Percentiles rank a stretch among this genome's conserved stretches.
phyloP scores from a whole-genome alignment of 305 asterid genomes.

The Fraxinus xanthoxyloides region DNA sequence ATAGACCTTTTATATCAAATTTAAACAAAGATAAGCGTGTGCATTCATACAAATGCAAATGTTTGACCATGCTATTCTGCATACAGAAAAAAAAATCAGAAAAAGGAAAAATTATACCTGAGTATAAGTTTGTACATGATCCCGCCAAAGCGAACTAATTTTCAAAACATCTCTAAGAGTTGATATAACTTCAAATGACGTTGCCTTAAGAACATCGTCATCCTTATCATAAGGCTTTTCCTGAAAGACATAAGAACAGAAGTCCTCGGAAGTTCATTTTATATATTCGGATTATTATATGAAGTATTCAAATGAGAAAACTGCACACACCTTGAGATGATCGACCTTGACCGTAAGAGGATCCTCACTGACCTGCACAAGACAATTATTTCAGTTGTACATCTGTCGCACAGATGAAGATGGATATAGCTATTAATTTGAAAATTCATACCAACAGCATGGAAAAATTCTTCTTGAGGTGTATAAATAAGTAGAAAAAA shows the following conservation, averaged over 20 bases:
- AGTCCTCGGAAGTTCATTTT: neutral
- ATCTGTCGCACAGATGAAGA: slow-evolving; percentile 3
- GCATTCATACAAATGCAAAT: neutral
- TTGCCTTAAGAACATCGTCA: slow-evolving; percentile 92
- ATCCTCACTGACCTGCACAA: slow-evolving; percentile 87
- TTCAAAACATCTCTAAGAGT: slow-evolving; percentile 88
- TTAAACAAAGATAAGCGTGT: neutral
- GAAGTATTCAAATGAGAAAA: neutral
- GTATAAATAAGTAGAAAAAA: neutral
- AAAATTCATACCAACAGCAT: neutral
- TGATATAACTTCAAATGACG: slow-evolving; percentile 91
- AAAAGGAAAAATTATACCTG: slow-evolving; percentile 49
- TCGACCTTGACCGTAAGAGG: slow-evolving; percentile 92
- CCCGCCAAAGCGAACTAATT: slow-evolving; percentile 92
- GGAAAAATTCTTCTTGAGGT: neutral
- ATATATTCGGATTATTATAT: neutral
- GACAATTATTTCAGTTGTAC: slow-evolving; percentile 26
- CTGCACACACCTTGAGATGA: slow-evolving; percentile 79
- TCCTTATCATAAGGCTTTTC: slow-evolving; percentile 81
- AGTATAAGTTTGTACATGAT: slow-evolving; percentile 94
- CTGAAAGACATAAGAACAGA: slow-evolving; percentile 43
- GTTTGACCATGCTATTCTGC: neutral
- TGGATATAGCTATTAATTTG: neutral
- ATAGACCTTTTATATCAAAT: neutral
- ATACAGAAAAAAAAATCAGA: slow-evolving; percentile 8